Evolutionary conservation across 176 grass and related monocot genomes (phyloP), one percentile per base, ranked within the genome.

Genomic region (Oryza punctata): DNA sequence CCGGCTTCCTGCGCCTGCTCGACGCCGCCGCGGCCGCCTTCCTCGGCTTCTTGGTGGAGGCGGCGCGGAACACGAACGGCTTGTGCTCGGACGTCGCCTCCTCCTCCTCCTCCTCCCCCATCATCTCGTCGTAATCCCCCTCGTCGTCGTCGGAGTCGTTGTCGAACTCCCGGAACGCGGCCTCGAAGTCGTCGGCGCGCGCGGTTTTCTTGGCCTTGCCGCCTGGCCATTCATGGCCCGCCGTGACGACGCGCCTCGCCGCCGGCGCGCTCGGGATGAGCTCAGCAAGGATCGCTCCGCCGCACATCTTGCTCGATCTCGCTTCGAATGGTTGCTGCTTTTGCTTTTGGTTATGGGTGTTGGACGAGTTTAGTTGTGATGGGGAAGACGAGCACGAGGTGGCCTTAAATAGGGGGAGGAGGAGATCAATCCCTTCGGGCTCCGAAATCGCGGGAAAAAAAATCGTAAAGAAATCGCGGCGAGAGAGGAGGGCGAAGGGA

Each of bases 271-370:
- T 72, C 27, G 88, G 88, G 6, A 91, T 97, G 25, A 93, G 63
- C 73, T 91, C 89, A 21, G 87, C 86, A 0, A 97, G 92, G 61
- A 97, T 97, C 75, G 91, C 91, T 35, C 94, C 94, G 0, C 94
- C 94, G 8, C 94, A 97, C 91, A 97, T 97, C 27, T 73, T 78
- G 63, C 6, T 8, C 6, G 43, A 1, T 12, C 1, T 30, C 3
- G 29, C 25, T 10, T 50, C 46, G 46, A 49, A 15, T 14, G 45
- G 0, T 14, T 15, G 14, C 13, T 1, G 2, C 2, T 37, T 30
- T 11, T 29, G 15, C 10, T 32, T 7, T 28, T 21, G 40, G 0
- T 32, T 7, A n/a, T 21, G 24, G 28, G 60, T 41, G 60, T 11
- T 10, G 9, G 7, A n/a, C n/a, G n/a, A n/a, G n/a, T n/a, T n/a